Evolutionary conservation across 148 eudicot genomes (phyloP), one percentile per base, ranked within the genome.

Genomic region (Heliamphora exappendiculata): DNA sequence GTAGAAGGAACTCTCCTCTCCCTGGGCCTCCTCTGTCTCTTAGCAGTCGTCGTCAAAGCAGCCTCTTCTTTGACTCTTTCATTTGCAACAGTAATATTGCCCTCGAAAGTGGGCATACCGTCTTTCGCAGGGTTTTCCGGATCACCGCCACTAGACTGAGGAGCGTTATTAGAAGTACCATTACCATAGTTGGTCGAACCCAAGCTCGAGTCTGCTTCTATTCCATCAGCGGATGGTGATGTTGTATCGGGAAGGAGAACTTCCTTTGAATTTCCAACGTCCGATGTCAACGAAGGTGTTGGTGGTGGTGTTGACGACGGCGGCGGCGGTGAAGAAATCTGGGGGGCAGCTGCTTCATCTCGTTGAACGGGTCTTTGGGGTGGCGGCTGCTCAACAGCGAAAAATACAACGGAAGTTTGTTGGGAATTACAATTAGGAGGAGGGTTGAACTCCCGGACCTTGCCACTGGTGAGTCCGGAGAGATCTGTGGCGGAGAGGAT

Each of bases 1-100:
- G 94, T 92, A 11, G 94, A 86, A 65, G 99, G 99, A 74, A 93
- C 99, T 86, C 82, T 88, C 83, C 98, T 84, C 85, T 96, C 98
- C 82, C 97, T 86, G 28, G 87, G 97, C 82, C 80, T 88, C 81
- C 98, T 88, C 53, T 44, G 84, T 55, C 78, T 85, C 80, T 86
- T 89, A 57, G 72, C 68, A 42, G 45, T 29, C 39, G 78, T 34
- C 16, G 69, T 50, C 12, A 33, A 63, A 14, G 62, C 65, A 29
- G 53, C 77, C 65, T 41, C 82, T 16, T 5, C 57, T 16, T 64
- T 37, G 16, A 17, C 26, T 39, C 34, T 70, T 57, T 34, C 26
- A 45, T 22, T 47, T n/a, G 37, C 47, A 73, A 75, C 79, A 26
- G 66, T 74, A 67, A 36, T 22, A 51, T 26, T 70, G 5, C 47